Evolutionary conservation across 2,329 filamentous ascomycete species (phyloP).

Genomic region (Fusarium sp.): DNA sequence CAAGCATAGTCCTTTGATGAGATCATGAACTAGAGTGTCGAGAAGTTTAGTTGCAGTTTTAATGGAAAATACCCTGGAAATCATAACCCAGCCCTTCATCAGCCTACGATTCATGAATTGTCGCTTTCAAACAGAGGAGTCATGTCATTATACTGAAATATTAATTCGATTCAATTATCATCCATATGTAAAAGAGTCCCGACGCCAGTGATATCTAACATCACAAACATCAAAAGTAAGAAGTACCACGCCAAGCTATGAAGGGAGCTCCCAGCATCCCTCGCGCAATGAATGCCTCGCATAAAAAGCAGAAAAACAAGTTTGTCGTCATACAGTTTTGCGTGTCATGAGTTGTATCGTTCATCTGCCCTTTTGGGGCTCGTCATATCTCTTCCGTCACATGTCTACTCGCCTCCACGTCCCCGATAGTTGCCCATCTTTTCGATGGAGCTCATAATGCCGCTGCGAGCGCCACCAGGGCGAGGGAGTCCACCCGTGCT

Average conservation of each 20-base stretch:
- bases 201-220: slow-evolving; percentile 24
- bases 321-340: slow-evolving; percentile 41
- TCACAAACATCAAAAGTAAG: slow-evolving; percentile 26
- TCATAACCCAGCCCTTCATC: not conserved
- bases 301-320: slow-evolving; percentile 27
- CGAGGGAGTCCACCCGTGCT: slow-evolving; percentile 61
- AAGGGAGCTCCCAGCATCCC: slow-evolving; percentile 15
- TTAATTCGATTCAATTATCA: slow-evolving; percentile 25
- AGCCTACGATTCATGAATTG: not conserved
- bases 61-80: slow-evolving; percentile 22
- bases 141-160: slow-evolving; percentile 1
- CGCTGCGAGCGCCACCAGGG: slow-evolving; percentile 68
- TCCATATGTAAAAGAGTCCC: slow-evolving; percentile 25
- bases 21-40: slow-evolving; percentile 5
- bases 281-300: slow-evolving; percentile 34
- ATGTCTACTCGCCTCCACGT: slow-evolving; percentile 50
- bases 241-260: slow-evolving; percentile 30
- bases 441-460: slow-evolving; percentile 88
- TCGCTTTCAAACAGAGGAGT: not conserved
- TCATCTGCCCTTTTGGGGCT: slow-evolving; percentile 26
- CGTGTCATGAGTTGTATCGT: slow-evolving; percentile 41
- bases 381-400: slow-evolving; percentile 7
- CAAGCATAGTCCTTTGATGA: slow-evolving; percentile 2
- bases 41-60: not conserved
- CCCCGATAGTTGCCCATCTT: slow-evolving; percentile 79